phyloP scores from a whole-genome alignment of 495 filamentous ascomycete species.

The Diplogelasinospora grovesii region DNA sequence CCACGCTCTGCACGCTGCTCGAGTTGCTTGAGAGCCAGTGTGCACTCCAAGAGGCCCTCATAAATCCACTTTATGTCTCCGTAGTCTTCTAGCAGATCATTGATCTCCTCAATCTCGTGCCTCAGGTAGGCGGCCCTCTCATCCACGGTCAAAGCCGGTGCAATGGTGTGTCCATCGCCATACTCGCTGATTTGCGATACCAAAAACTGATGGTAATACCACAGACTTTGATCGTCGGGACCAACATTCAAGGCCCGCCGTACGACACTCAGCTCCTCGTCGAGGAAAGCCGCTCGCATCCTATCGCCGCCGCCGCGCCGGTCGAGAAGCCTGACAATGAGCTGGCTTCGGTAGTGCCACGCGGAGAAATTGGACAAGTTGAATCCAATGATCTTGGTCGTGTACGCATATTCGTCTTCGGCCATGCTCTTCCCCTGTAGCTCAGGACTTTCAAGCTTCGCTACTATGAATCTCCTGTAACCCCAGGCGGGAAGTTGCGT shows the following conservation, averaged over 20 bases:
- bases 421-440: conserved; percentile 53
- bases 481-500: conserved; percentile 96
- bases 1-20: conserved; percentile 25
- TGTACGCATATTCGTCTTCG: conserved; percentile 81
- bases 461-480: conserved; percentile 72
- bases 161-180: conserved; percentile 46
- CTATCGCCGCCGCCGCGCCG: conserved; percentile 57
- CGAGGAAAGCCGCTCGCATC: conserved; percentile 57
- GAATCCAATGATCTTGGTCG: conserved; percentile 71
- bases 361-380: conserved; percentile 94
- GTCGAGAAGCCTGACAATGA: conserved; percentile 69
- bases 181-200: conserved; percentile 52
- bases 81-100: conserved; percentile 70
- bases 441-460: conserved; percentile 53
- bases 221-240: conserved; percentile 84
- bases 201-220: conserved; percentile 90
- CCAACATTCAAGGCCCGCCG: conserved; percentile 74
- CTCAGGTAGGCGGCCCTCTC: conserved; percentile 60
- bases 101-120: conserved; percentile 59
- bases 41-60: conserved; percentile 63
- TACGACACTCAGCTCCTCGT: conserved; percentile 63
- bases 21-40: conserved; percentile 43
- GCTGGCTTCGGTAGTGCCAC: conserved; percentile 82
- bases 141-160: conserved; percentile 51
- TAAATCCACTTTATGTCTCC: conserved; percentile 74